Evolutionary conservation across 1,284 basidiomycete species (phyloP), one percentile per base, ranked within the genome.

Genomic region (Coniophora puteana): DNA sequence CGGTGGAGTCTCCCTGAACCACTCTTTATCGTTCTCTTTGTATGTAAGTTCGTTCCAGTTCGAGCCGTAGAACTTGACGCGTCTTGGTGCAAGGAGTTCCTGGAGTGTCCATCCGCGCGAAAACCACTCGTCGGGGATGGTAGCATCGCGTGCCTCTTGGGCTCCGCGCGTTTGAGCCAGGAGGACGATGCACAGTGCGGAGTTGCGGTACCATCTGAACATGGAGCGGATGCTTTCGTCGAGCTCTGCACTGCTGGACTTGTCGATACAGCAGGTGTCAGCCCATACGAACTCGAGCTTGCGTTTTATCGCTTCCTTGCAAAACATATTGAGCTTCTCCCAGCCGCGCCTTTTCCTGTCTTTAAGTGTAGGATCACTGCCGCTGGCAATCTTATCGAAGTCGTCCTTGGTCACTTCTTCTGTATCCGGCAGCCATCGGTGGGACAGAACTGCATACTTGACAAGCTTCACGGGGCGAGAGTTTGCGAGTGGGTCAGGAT

Each of bases 181-280:
- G 21, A 20, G 18, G 7, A 35, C 33, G 8, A 35, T 21, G 17
- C 33, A 35, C 5, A 35, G 17, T 10, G 17, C 17, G 16, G 33
- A 18, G 14, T 35, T 35, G 8, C 14, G 5, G 33, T 35, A 35
- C 33, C 33, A 35, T 14, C 21, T 13, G 20, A 35, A 35, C 33
- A 35, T 35, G n/a, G 33, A 35, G 13, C 33, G 21, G 5, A 35
- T 35, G 12, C 17, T 20, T 20, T 35, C 33, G 33, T 35, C 21
- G 17, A 35, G 33, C 21, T 35, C 33, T 20, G 33, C 33, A 21
- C n/a, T n/a, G n/a, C n/a, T n/a, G n/a, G n/a, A n/a, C n/a, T n/a
- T n/a, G n/a, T n/a, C n/a, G n/a, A n/a, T n/a, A n/a, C n/a, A n/a
- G n/a, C n/a, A n/a, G n/a, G n/a, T n/a, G n/a, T n/a, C n/a, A n/a